Conservation (phyloP, 2,329 filamentous ascomycete species). For the Gaeumannomyces tritici region DNA sequence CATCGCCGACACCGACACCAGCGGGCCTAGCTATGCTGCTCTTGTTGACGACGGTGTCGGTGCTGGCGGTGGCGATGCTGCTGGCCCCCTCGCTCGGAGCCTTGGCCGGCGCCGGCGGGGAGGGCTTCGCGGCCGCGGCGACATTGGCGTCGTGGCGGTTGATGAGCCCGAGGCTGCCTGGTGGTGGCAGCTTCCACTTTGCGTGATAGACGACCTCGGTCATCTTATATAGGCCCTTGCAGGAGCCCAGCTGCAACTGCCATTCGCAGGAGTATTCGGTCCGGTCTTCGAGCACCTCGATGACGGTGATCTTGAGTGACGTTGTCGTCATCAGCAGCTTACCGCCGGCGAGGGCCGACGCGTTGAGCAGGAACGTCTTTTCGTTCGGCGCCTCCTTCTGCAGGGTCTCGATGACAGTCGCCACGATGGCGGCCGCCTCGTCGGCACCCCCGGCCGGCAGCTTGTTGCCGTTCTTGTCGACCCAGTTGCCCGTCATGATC, state of each 20-base stretch:
- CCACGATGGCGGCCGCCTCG: conserved; percentile 44
- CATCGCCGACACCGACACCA: background rate
- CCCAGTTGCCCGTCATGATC: conserved; percentile 41
- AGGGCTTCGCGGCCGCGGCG: conserved; percentile 1
- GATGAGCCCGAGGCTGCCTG: conserved; percentile 7
- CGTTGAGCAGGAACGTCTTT: conserved; percentile 49
- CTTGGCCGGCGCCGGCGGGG: conserved; percentile 1
- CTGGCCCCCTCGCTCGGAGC: conserved; percentile 4
- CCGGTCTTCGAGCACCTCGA: conserved; percentile 29
- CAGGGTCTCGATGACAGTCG: conserved; percentile 42
- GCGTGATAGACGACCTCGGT: conserved; percentile 34
- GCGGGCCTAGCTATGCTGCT: background rate
- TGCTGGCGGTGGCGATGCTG: conserved; percentile 11
- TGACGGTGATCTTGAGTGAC: conserved; percentile 29
- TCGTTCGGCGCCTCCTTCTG: conserved; percentile 22
- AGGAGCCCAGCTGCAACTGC: conserved; percentile 44
- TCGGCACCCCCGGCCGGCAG: conserved; percentile 35
- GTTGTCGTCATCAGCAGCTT: conserved; percentile 35
- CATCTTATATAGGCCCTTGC: conserved; percentile 43
- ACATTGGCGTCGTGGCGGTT: conserved; percentile 7
- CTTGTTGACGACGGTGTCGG: background rate
- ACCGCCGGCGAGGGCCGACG: conserved; percentile 47
- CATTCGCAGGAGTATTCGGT: conserved; percentile 43
- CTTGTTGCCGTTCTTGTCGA: conserved; percentile 32
- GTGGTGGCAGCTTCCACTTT: conserved; percentile 23